Evolutionary conservation across 2,329 filamentous ascomycete species (phyloP), one percentile per base, ranked within the genome.

Genomic region (Aspergillus hortae): DNA sequence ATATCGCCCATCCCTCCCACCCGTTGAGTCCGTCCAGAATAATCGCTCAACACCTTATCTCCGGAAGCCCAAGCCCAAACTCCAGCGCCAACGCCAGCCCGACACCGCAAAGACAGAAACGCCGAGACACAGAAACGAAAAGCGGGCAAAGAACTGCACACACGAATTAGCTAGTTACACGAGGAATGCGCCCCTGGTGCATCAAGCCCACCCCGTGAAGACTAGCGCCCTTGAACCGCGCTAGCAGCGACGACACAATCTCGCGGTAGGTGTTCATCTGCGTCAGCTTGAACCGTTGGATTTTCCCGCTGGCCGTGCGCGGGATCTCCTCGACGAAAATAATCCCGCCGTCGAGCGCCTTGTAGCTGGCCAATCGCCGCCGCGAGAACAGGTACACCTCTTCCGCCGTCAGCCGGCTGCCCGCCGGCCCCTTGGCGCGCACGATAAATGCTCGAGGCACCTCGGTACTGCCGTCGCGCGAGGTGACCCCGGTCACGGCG

Each of bases 221-320:
- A 48, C 56, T 62, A 23, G 64, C 55, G 7, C 60, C 54, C 6
- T 61, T 57, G 35, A 61, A 63, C 21, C 58, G 57, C 30, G 60
- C 58, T 6, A 70, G 52, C 6, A 70, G 54, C 5, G 64, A 68
- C 4, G 65, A 60, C 10, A 72, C 61, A 53, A 72, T 67, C 38
- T 70, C 67, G 2, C 70, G 62, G 51, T 72, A 72, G 10, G 63
- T 56, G 50, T 72, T 71, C 69, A 72, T 71, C 58, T 72, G 67
- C 2, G 66, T 57, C 23, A 74, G 61, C 51, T 67, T 71, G 62
- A 70, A 72, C 6, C 73, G 66, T 52, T 75, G 67, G 46, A 80
- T 77, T 64, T 80, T 80, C 12, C 78, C 78, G 52, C 76, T 77
- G 0, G 75, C 66, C 2, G 75, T 76, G 44, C 76, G 74, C 4